phyloP scores from a whole-genome alignment of 805 yeast species.

The Pichia kluyveri region DNA sequence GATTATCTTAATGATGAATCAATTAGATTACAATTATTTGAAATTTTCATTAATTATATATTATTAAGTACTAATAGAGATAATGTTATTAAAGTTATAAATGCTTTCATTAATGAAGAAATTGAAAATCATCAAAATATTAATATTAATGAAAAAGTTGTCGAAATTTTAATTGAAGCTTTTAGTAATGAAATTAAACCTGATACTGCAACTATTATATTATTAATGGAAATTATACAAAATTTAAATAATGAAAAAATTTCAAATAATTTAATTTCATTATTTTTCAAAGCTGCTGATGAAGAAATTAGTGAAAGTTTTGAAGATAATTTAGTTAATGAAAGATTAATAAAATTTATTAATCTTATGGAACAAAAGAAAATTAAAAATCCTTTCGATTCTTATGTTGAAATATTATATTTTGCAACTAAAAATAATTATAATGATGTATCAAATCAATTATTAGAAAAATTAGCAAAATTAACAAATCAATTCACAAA shows the following conservation, averaged over 20 bases:
- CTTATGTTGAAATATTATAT: slow-evolving; percentile 23
- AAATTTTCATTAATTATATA: slow-evolving; percentile 25
- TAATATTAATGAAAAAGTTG: slow-evolving; percentile 17
- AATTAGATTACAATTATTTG: slow-evolving; percentile 24
- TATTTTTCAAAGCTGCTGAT: slow-evolving; percentile 23
- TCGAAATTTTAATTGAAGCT: slow-evolving; percentile 23
- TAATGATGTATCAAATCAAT: slow-evolving; percentile 16
- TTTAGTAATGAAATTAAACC: slow-evolving; percentile 18
- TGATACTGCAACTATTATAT: slow-evolving; percentile 20
- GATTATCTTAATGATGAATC: slow-evolving; percentile 14
- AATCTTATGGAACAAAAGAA: slow-evolving; percentile 13
- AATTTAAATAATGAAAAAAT: slow-evolving; percentile 2
- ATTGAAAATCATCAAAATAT: slow-evolving; percentile 4
- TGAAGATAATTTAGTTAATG: slow-evolving; percentile 20
- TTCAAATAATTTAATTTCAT: slow-evolving; percentile 11
- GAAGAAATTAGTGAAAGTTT: slow-evolving; percentile 20
- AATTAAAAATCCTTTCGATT: slow-evolving; percentile 13
- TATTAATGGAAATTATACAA: slow-evolving; percentile 15
- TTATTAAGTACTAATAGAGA: slow-evolving; percentile 22
- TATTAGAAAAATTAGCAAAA: slow-evolving; percentile 15
- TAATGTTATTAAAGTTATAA: slow-evolving; percentile 17
- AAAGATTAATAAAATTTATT: slow-evolving; percentile 13
- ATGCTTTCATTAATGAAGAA: slow-evolving; percentile 23
- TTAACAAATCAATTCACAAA: slow-evolving; percentile 11
- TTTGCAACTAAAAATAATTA: slow-evolving; percentile 23